phyloP scores from a whole-genome alignment of 2,329 filamentous ascomycete genomes.

The Aspergillus ochraceus region DNA sequence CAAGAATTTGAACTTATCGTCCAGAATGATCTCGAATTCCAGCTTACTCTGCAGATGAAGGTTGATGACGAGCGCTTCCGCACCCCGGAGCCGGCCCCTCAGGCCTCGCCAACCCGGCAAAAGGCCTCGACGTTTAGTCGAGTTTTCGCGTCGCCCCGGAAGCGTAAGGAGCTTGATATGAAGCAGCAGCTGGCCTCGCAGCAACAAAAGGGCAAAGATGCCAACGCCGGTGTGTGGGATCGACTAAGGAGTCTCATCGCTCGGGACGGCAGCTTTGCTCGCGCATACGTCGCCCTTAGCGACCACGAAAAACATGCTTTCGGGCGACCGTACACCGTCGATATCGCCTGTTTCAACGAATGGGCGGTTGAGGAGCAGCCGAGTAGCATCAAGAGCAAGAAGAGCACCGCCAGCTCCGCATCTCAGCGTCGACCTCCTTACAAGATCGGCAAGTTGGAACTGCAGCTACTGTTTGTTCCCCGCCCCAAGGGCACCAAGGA shows the following conservation, averaged over 20 bases:
- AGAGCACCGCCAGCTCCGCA: slow-evolving; percentile 58
- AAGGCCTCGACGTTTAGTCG: slow-evolving; percentile 90
- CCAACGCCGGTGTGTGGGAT: slow-evolving; percentile 66
- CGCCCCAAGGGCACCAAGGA: slow-evolving; percentile 83
- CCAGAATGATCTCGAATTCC: slow-evolving; percentile 96
- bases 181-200: slow-evolving; percentile 82
- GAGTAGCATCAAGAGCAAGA: slow-evolving; percentile 94
- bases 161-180: slow-evolving; percentile 90
- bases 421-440: slow-evolving; percentile 80
- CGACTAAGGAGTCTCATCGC: slow-evolving; percentile 82
- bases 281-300: slow-evolving; percentile 89
- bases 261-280: slow-evolving; percentile 89
- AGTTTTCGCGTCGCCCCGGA: slow-evolving; percentile 91
- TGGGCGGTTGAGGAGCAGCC: slow-evolving; percentile 88
- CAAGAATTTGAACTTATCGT: slow-evolving; percentile 98
- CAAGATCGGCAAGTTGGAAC: slow-evolving; percentile 88
- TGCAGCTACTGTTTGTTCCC: slow-evolving; percentile 93
- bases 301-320: slow-evolving; percentile 88
- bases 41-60: slow-evolving; percentile 94
- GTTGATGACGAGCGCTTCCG: slow-evolving; percentile 74
- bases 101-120: slow-evolving; percentile 62
- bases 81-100: slow-evolving; percentile 38
- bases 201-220: slow-evolving; percentile 66
- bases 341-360: slow-evolving; percentile 96
- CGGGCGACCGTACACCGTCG: slow-evolving; percentile 81